phyloP scores from a whole-genome alignment of 148 eudicot genomes.

The Chenopodium berlandieri region DNA sequence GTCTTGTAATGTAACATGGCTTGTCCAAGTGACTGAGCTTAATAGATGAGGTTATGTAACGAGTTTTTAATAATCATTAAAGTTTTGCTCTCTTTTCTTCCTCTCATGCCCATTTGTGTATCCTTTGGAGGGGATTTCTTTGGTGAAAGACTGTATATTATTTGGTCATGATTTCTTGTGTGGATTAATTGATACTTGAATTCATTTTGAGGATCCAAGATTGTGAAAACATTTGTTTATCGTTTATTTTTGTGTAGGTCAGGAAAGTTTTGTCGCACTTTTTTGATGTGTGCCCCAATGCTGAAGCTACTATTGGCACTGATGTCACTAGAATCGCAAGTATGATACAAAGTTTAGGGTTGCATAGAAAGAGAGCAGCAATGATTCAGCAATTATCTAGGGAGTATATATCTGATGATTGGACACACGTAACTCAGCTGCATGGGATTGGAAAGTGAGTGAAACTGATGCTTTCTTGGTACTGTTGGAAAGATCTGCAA shows the following conservation, averaged over 20 bases:
- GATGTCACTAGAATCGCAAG: constrained; percentile 37
- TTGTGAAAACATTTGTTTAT: background rate
- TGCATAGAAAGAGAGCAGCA: constrained; percentile 53
- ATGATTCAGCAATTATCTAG: constrained; percentile 57
- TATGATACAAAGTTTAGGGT: constrained; percentile 55
- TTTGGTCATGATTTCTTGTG: background rate
- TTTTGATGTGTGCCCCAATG: constrained; percentile 67
- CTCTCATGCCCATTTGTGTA: background rate
- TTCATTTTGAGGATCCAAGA: background rate
- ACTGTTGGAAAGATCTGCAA: background rate
- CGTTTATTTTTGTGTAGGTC: constrained; percentile 37
- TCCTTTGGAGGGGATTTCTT: too few species aligned
- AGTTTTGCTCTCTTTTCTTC: background rate
- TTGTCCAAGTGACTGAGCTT: background rate
- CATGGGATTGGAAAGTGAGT: constrained; percentile 83
- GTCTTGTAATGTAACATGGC: background rate
- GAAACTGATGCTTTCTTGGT: background rate
- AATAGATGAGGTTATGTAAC: background rate
- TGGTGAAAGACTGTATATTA: background rate
- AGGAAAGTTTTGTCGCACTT: constrained; percentile 44
- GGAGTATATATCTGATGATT: constrained; percentile 55
- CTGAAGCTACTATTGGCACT: constrained; percentile 52
- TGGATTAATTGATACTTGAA: background rate
- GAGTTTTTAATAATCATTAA: background rate
- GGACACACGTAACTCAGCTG: constrained; percentile 81